A percentile compares a stretch with the other conserved stretches of the same genome.
Conservation (phyloP, 805 yeast genomes). For the Grigorovia transvaalensis region DNA sequence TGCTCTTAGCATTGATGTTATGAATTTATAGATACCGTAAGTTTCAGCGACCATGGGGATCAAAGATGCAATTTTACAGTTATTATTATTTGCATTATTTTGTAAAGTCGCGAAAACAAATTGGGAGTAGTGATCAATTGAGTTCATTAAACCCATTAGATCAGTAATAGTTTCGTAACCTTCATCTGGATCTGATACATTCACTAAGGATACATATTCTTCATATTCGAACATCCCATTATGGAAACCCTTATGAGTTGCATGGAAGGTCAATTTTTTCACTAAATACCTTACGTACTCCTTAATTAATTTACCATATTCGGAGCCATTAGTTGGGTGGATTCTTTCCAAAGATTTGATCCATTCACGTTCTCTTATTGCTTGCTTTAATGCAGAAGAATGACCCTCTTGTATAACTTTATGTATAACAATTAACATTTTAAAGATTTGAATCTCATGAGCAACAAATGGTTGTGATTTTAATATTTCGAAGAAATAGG, state of each 20-base stretch:
- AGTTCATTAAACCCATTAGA: slow-evolving; percentile 76
- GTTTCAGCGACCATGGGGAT: slow-evolving; percentile 88
- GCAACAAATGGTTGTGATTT: slow-evolving; percentile 65
- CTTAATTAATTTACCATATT: slow-evolving; percentile 59
- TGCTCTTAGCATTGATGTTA: slow-evolving; percentile 84
- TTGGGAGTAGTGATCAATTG: slow-evolving; percentile 67
- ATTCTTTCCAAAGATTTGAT: slow-evolving; percentile 59
- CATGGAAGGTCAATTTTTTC: slow-evolving; percentile 72
- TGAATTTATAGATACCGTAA: slow-evolving; percentile 83
- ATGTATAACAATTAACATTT: slow-evolving; percentile 75
- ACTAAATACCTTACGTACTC: slow-evolving; percentile 67
- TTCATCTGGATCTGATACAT: slow-evolving; percentile 89
- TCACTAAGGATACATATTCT: slow-evolving; percentile 79
- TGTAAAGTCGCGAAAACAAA: slow-evolving; percentile 63
- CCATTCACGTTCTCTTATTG: slow-evolving; percentile 68
- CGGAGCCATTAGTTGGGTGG: slow-evolving; percentile 30
- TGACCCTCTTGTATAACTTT: slow-evolving; percentile 98
- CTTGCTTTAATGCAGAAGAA: slow-evolving; percentile 70
- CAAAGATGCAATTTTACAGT: slow-evolving; percentile 75
- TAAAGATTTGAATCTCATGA: slow-evolving; percentile 78
- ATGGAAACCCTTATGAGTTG: slow-evolving; percentile 67
- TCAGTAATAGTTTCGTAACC: slow-evolving; percentile 87
- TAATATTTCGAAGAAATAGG: slow-evolving; percentile 75
- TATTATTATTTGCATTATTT: slow-evolving; percentile 40
- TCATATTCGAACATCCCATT: slow-evolving; percentile 95